phyloP scores from a whole-genome alignment of 495 filamentous ascomycete species.

The Parmelia sp. region DNA sequence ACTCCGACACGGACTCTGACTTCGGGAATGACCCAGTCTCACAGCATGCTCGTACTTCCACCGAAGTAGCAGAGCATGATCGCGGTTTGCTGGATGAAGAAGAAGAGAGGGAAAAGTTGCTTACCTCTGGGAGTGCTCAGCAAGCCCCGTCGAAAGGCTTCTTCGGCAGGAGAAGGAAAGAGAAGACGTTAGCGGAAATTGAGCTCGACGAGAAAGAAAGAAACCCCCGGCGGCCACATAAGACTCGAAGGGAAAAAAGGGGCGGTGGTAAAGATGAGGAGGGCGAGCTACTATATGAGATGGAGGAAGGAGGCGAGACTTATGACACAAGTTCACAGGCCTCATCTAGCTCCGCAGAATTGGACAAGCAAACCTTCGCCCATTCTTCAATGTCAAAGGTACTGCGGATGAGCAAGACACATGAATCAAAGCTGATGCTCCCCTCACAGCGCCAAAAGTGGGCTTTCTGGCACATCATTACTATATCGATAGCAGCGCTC shows the following conservation, averaged over 20 bases:
- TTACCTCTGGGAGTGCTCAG: slow-evolving; percentile 47
- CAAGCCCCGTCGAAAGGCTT: slow-evolving; percentile 44
- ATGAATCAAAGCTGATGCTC: slow-evolving; percentile 21
- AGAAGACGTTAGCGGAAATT: slow-evolving; percentile 38
- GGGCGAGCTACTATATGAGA: slow-evolving; percentile 76
- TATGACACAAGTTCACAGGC: slow-evolving; percentile 47
- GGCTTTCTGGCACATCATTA: slow-evolving; percentile 31
- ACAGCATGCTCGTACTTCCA: slow-evolving; percentile 56
- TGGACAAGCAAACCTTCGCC: slow-evolving; percentile 30
- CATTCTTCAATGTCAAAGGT: slow-evolving; percentile 16
- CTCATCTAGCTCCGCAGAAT: slow-evolving; percentile 39
- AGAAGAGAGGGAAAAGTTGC: slow-evolving; percentile 76
- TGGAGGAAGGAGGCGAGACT: slow-evolving; percentile 73
- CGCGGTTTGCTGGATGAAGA: slow-evolving; percentile 76
- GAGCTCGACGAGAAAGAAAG: slow-evolving; percentile 48
- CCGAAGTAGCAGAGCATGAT: slow-evolving; percentile 66
- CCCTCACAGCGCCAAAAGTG: slow-evolving; percentile 30
- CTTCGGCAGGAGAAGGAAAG: slow-evolving; percentile 48
- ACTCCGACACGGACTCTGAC: slow-evolving; percentile 42
- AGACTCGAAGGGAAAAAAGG: slow-evolving; percentile 48
- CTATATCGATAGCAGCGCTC: slow-evolving; percentile 39
- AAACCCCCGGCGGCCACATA: slow-evolving; percentile 58
- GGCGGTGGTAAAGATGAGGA: slow-evolving; percentile 55
- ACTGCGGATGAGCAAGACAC: slow-evolving; percentile 4
- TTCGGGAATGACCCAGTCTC: slow-evolving; percentile 68